Evolutionary conservation across 73 alveolate genomes (phyloP).

Genomic region (Stentor coeruleus): DNA sequence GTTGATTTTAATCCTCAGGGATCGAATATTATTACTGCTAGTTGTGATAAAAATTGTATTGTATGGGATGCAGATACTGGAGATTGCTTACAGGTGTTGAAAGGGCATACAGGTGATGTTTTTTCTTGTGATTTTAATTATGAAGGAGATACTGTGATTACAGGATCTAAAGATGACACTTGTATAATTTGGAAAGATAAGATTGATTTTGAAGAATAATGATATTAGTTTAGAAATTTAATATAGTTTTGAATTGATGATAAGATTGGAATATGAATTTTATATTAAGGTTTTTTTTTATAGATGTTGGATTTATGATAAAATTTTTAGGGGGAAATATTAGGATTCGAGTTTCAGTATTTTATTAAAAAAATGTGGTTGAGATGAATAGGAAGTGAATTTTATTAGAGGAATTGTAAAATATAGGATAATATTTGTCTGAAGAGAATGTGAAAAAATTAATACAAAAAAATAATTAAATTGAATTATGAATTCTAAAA

Average conservation of each 20-base stretch:
- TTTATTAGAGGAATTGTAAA: no score
- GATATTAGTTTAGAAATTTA: no score
- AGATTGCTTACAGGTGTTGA: constrained; percentile 90
- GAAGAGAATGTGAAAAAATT: no score
- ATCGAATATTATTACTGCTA: constrained; percentile 94
- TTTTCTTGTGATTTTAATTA: constrained; percentile 99
- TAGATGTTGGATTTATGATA: background rate
- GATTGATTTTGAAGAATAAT: background rate
- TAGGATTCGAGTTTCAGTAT: no score
- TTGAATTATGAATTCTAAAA: no score
- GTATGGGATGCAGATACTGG: constrained; percentile 99
- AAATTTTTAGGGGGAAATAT: no score
- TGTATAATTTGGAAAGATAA: constrained; percentile 49
- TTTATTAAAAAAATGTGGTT: no score
- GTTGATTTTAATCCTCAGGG: constrained; percentile 98
- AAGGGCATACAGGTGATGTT: constrained; percentile 99
- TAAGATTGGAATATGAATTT: background rate
- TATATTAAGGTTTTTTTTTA: background rate
- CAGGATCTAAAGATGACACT: constrained; percentile 95
- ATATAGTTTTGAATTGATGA: background rate
- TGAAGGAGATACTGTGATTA: constrained; percentile 98
- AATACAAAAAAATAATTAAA: no score
- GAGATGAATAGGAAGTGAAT: no score
- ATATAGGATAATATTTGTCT: no score
- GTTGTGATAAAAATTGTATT: constrained; percentile 95